These are phyloP conservation scores for Phaffomyces antillensis DNA, from an alignment of 805 yeast species.

Conservation along the genomic window DNA sequence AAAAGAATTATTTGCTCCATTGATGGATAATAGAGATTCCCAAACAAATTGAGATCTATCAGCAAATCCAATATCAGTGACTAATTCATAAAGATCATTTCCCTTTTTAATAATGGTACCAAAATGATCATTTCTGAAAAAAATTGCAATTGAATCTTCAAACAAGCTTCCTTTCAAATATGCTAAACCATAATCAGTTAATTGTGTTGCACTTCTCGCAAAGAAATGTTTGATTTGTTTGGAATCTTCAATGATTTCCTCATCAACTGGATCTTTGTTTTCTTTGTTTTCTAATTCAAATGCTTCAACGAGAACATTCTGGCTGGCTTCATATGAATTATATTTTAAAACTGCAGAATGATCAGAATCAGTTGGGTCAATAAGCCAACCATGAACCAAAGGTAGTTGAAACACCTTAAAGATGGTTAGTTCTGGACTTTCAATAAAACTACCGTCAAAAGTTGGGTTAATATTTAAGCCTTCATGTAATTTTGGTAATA, in stretches of 20 bases:
- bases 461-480: constrained; percentile 72
- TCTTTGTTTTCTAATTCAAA: constrained; percentile 28
- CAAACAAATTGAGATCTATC: constrained; percentile 54
- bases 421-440: constrained; percentile 45
- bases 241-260: constrained; percentile 28
- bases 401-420: constrained; percentile 54
- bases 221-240: constrained; percentile 40
- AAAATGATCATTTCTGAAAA: constrained; percentile 89
- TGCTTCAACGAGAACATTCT: constrained; percentile 45
- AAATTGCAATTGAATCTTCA: constrained; percentile 53
- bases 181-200: constrained; percentile 61
- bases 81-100: constrained; percentile 50
- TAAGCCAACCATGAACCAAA: constrained; percentile 81
- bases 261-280: constrained; percentile 17
- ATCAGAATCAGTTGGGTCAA: constrained; percentile 35
- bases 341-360: constrained; percentile 32
- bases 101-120: constrained; percentile 52
- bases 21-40: constrained; percentile 65
- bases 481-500: constrained; percentile 56
- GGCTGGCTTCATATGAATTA: constrained; percentile 52
- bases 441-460: constrained; percentile 53
- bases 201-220: constrained; percentile 61
- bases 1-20: constrained; percentile 65
- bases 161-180: constrained; percentile 37
- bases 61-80: constrained; percentile 66